Conservation (phyloP, 2,329 filamentous ascomycete genomes). For the Ophiostoma sp. region DNA sequence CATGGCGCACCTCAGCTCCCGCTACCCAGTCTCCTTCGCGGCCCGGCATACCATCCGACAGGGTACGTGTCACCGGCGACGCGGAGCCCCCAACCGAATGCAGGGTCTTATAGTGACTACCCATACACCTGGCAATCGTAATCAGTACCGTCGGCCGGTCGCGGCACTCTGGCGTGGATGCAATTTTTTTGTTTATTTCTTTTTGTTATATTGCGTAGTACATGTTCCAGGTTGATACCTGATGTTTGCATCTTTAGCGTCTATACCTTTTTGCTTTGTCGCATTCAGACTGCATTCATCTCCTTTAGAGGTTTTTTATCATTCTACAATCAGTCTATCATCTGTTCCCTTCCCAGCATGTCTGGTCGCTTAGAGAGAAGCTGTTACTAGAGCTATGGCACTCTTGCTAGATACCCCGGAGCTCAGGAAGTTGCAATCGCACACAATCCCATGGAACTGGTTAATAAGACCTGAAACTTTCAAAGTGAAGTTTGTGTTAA, state of each 20-base stretch:
- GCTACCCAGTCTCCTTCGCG: neutral
- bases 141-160: neutral
- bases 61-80: neutral
- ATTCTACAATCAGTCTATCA: no score
- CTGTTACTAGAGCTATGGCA: neutral
- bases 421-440: neutral
- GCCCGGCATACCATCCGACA: conserved; percentile 10
- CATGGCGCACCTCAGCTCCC: neutral
- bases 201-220: neutral
- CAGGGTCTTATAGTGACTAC: neutral
- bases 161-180: no score
- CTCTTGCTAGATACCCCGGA: neutral
- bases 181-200: neutral
- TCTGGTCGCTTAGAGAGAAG: neutral
- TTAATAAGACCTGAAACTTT: no score
- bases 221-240: neutral
- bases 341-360: neutral
- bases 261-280: conserved; percentile 1
- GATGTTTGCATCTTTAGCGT: neutral
- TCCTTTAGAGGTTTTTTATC: neutral
- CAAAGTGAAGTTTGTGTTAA: no score
- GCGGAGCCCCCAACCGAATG: neutral
- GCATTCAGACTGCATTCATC: neutral
- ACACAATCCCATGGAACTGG: neutral
- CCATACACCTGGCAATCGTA: conserved; percentile 6